Evolutionary conservation across 1,139 yeast species (phyloP).

Genomic region (Yamadazyma mexicana): DNA sequence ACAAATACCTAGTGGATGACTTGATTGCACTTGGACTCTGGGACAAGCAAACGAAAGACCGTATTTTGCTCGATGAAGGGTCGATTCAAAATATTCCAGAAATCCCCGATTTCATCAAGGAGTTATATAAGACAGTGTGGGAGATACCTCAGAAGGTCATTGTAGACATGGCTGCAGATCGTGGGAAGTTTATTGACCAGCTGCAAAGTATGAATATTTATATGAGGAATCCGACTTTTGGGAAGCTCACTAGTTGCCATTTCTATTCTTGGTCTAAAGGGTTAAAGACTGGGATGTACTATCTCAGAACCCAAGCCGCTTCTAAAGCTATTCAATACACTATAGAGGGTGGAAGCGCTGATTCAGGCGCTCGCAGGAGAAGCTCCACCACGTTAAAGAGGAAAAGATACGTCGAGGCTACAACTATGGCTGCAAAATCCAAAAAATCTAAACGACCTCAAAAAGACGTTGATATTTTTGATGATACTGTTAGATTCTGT

Average conservation of each 20-base stretch:
- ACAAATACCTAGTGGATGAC: conserved; percentile 79
- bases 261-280: conserved; percentile 98
- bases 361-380: not conserved
- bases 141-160: conserved; percentile 87
- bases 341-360: conserved; percentile 41
- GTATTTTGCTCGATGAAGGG: conserved; percentile 78
- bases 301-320: conserved; percentile 93
- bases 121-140: conserved; percentile 92
- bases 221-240: conserved; percentile 84
- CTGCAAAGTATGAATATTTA: conserved; percentile 89
- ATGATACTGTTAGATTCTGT: conserved; percentile 40
- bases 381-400: conserved; percentile 16
- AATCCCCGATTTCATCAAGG: conserved; percentile 77
- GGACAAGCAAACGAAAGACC: conserved; percentile 79
- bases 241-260: conserved; percentile 95
- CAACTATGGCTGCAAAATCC: conserved; percentile 7
- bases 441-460: not conserved
- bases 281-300: conserved; percentile 97
- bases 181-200: conserved; percentile 92
- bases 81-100: conserved; percentile 77
- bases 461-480: conserved; percentile 26
- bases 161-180: conserved; percentile 94
- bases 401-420: conserved; percentile 19
- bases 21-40: conserved; percentile 81
- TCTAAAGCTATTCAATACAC: conserved; percentile 93